These are phyloP conservation scores for Beauveria sp. DNA, from an alignment of 2,329 filamentous ascomycete species.

Conservation along the genomic window DNA sequence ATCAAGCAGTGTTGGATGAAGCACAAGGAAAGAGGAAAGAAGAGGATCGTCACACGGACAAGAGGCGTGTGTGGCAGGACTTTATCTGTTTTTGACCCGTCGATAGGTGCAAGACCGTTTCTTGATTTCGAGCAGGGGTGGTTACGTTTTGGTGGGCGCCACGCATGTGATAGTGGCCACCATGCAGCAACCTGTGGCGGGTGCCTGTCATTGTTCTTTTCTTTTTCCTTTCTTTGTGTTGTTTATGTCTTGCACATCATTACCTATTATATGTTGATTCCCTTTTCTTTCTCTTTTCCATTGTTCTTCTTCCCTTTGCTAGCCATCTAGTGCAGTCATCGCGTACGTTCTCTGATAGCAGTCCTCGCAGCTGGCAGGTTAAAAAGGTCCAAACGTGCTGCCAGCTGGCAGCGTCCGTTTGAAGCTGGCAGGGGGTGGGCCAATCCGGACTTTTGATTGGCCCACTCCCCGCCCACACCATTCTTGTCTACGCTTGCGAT, in stretches of 20 bases:
- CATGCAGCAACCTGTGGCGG: not conserved
- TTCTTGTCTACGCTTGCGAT: slow-evolving; percentile 3
- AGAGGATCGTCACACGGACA: not conserved
- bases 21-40: not conserved
- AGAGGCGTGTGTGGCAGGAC: slow-evolving; percentile 8
- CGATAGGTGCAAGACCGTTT: slow-evolving; percentile 4
- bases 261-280: not conserved
- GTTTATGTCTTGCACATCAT: not conserved
- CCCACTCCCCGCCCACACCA: not conserved
- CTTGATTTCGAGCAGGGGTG: slow-evolving; percentile 9
- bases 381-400: not conserved
- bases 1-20: not conserved
- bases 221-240: not conserved
- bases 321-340: not conserved
- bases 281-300: not conserved
- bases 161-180: slow-evolving; percentile 13
- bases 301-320: not conserved
- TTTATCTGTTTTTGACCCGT: slow-evolving; percentile 10
- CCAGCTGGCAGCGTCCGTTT: slow-evolving; percentile 2
- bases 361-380: not conserved
- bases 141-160: slow-evolving; percentile 5
- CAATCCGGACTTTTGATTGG: not conserved
- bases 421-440: slow-evolving; percentile 6
- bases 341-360: not conserved
- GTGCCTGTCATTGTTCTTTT: not conserved